Evolutionary conservation across 169 alveolate species (phyloP).

Genomic region (Babesia ovata): DNA sequence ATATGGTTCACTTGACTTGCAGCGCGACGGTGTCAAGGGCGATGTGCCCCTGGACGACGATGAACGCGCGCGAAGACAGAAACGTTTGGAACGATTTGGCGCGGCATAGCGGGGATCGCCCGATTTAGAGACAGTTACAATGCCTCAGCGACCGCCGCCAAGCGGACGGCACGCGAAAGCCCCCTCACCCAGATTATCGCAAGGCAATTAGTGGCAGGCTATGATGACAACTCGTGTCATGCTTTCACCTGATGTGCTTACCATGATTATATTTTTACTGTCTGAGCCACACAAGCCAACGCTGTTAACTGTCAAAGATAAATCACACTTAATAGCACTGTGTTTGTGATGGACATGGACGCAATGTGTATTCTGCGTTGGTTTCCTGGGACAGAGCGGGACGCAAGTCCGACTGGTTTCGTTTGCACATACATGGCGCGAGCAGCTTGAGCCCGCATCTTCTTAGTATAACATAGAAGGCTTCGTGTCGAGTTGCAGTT

Average conservation of each 20-base stretch:
- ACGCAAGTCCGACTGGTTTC: too few species aligned
- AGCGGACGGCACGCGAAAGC: too few species aligned
- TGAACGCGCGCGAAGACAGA: constrained; percentile 33
- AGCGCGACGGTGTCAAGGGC: constrained; percentile 11
- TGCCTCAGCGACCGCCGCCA: too few species aligned
- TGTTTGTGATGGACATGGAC: too few species aligned
- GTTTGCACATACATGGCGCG: too few species aligned
- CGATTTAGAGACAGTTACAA: too few species aligned
- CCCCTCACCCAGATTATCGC: neutral
- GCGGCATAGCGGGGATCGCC: neutral
- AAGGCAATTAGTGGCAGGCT: constrained; percentile 7
- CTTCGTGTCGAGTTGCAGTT: constrained; percentile 46
- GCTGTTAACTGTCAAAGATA: too few species aligned
- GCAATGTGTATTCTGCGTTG: too few species aligned
- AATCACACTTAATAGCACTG: too few species aligned
- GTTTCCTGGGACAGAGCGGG: too few species aligned
- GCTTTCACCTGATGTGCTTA: constrained; percentile 33
- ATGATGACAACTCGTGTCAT: constrained; percentile 53
- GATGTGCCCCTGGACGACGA: constrained; percentile 49
- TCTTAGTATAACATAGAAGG: constrained; percentile 58
- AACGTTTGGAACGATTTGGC: constrained; percentile 52
- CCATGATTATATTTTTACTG: constrained; percentile 67
- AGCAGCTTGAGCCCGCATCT: neutral
- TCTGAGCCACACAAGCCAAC: constrained; percentile 55
- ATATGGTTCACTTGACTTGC: neutral